A percentile compares a stretch with the other conserved stretches of the same genome.
Conservation (phyloP, 2,329 filamentous ascomycete genomes). For the Colletotrichum siamense region DNA sequence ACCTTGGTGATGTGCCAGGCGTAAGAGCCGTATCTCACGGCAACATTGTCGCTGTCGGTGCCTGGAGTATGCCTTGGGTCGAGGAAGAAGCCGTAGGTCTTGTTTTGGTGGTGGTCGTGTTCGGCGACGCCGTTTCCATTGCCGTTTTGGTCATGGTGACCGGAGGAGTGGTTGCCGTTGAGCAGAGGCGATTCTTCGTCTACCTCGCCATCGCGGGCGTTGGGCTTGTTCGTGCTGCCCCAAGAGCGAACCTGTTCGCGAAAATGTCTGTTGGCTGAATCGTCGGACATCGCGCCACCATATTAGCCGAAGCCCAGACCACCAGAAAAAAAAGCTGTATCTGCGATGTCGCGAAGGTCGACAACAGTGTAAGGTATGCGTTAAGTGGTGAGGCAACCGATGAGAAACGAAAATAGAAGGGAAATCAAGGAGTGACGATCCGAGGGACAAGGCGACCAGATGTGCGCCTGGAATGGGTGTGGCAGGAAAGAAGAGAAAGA, state of each 20-base stretch:
- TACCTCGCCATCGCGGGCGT: conserved; percentile 23
- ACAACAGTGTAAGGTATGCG: neutral
- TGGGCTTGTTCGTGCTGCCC: conserved; percentile 27
- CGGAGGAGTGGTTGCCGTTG: conserved; percentile 33
- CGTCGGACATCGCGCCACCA: conserved; percentile 33
- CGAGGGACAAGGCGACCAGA: conserved; percentile 8
- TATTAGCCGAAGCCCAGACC: conserved; percentile 30
- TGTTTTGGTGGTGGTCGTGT: conserved; percentile 25
- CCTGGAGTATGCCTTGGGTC: conserved; percentile 57
- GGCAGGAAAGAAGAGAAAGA: conserved; percentile 7
- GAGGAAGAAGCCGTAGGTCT: conserved; percentile 51
- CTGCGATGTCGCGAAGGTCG: neutral
- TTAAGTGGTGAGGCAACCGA: neutral
- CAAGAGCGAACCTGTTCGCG: conserved; percentile 28
- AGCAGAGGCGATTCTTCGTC: conserved; percentile 50
- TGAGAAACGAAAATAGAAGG: conserved; percentile 5
- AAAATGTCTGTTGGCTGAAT: conserved; percentile 32
- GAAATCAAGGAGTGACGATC: conserved; percentile 15
- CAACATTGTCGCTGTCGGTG: conserved; percentile 50
- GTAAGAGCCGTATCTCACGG: conserved; percentile 51
- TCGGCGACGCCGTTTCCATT: conserved; percentile 16
- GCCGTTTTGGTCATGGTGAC: conserved; percentile 21
- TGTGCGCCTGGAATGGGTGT: neutral
- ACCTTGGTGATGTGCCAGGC: conserved; percentile 63
- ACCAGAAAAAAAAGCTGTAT: neutral